Conservation (phyloP, 164 flowering plant species). For the Annona cherimola region DNA sequence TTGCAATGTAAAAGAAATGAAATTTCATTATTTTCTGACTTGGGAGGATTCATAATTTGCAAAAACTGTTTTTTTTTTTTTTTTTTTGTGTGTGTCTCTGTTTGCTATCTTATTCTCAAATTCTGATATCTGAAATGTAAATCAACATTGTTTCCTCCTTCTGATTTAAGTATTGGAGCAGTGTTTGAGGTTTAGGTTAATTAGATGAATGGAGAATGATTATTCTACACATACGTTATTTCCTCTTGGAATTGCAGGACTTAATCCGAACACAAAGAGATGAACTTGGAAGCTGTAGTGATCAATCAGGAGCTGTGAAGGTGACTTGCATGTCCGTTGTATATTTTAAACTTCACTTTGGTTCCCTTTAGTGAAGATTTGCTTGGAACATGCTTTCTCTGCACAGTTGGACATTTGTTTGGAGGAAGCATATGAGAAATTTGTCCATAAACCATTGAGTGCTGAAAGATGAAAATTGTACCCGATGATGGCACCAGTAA, state of each 20-base stretch:
- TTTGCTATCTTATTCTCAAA: background rate
- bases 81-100: too few species aligned
- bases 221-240: background rate
- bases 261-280: slow-evolving; percentile 81
- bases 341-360: background rate
- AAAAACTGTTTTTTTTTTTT: background rate
- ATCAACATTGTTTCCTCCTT: background rate
- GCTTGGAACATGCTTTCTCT: background rate
- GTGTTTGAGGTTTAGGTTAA: background rate
- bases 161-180: background rate
- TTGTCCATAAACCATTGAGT: background rate
- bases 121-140: background rate
- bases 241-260: slow-evolving; percentile 44
- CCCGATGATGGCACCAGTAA: slow-evolving; percentile 1
- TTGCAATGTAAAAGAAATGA: background rate
- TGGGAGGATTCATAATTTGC: background rate
- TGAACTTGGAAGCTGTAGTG: slow-evolving; percentile 85
- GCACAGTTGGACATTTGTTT: background rate
- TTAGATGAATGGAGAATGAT: background rate
- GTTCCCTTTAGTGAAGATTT: background rate
- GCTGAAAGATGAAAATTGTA: background rate
- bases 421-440: background rate
- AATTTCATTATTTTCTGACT: background rate
- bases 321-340: slow-evolving; percentile 25
- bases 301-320: slow-evolving; percentile 78